Percentiles rank a stretch among this genome's conserved stretches.
Conservation (phyloP, 768 basidiomycete species). For the Suillus weaverae region DNA sequence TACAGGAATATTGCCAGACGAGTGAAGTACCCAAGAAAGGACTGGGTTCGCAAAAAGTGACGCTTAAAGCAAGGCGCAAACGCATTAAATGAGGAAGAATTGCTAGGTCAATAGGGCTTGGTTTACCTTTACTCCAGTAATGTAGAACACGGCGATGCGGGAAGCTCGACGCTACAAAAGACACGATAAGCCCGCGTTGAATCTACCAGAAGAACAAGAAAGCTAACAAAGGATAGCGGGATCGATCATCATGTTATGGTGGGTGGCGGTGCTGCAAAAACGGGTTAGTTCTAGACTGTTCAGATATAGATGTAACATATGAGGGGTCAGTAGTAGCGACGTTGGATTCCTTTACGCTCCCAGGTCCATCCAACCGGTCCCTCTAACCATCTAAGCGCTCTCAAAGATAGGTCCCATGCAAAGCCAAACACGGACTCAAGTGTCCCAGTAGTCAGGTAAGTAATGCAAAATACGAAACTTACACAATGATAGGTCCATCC, state of each 20-base stretch:
- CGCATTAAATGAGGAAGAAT: slow-evolving; percentile 5
- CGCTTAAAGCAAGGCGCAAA: slow-evolving; percentile 39
- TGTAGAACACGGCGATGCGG: slow-evolving; percentile 82
- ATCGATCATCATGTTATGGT: slow-evolving; percentile 96
- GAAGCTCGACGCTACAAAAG: slow-evolving; percentile 66
- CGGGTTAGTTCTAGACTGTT: not conserved
- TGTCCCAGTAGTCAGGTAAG: not conserved
- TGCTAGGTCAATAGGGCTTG: slow-evolving; percentile 10
- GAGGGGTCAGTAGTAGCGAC: not conserved
- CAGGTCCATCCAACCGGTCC: not conserved
- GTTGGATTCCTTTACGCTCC: not conserved
- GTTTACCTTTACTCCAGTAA: slow-evolving; percentile 87
- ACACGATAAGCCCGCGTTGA: slow-evolving; percentile 19
- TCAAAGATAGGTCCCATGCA: not conserved
- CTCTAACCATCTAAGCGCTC: not conserved
- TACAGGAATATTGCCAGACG: slow-evolving; percentile 97
- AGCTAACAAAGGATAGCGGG: slow-evolving; percentile 75
- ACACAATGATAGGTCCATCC: slow-evolving; percentile 93
- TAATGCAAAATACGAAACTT: slow-evolving; percentile 33
- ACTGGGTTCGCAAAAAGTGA: slow-evolving; percentile 80
- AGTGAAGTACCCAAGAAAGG: slow-evolving; percentile 70
- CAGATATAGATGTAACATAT: not conserved
- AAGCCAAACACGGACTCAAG: not conserved
- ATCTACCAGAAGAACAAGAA: slow-evolving; percentile 15
- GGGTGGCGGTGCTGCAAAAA: slow-evolving; percentile 67